Base-by-base conservation (phyloP, 805 yeast genomes). In the Metschnikowia colocasiae region DNA sequence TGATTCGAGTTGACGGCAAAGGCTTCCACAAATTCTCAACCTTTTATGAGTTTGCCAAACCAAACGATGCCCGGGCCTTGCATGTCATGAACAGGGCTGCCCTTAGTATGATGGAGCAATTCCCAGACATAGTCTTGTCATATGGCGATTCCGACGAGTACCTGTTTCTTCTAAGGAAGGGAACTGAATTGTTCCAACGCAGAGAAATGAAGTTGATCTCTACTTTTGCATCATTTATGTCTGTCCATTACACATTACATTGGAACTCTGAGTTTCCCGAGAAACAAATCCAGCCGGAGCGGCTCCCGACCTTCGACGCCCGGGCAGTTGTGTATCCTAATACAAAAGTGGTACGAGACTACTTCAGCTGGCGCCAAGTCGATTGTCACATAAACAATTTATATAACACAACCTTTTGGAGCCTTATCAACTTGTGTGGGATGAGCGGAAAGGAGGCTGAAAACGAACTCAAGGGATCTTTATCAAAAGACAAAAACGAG, bases 61-160 rank as follows among this genome's bases (percentile, higher is more conserved):
- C 99, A 3, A 94, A 94, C 60, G 99, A 94, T 65, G 51, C 64
- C 23, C 62, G 81, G 20, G 98, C 98, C 0, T 64, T 94, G 27
- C 67, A 71, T 1, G 78, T 90, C 50, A 90, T 94, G 90, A 94
- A 90, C 67, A 70, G 75, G 2, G 82, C 96, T 3, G 98, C 98
- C 0, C 56, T 62, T 50, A 76, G 78, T 40, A 75, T 90, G 9
- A 76, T 87, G 71, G 64, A 74, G 27, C 73, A 77, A 32, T 79
- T 88, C 34, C 79, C 85, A 7, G 98, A 94, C 52, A 76, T 88
- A 0, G 59, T 83, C 8, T 53, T 91, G 62, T 96, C 96, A 0
- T 94, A 85, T 61, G 99, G 99, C 0, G 98, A 94, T 59, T 85
- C 95, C 32, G 99, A 94, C 64, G 99, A 94, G 68, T 94, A 86